Base-by-base conservation (phyloP, 2,329 filamentous ascomycete genomes). In the Lachnellula suecica region DNA sequence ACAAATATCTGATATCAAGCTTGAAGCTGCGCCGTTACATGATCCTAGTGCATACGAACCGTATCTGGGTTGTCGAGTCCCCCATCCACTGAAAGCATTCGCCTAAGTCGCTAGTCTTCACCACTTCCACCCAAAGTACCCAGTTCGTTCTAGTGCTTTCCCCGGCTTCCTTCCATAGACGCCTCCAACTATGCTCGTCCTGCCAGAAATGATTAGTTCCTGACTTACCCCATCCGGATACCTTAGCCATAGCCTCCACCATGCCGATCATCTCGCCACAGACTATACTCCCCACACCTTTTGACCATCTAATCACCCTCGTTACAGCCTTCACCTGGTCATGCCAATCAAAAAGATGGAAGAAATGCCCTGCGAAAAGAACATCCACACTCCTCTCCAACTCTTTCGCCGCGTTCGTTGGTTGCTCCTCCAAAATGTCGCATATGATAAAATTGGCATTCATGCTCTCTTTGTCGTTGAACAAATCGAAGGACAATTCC, bases 401-500 rank as follows among this genome's bases (percentile, higher is more conserved):
- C 44, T 68, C 51, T 11, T 61, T 64, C 29, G 72, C 50, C n/a
- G n/a, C n/a, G n/a, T n/a, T n/a, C 20, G 54, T 53, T 22, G 63
- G 48, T 19, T 65, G 46, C 1, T 55, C 22, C 25, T 65, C 65
- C 47, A 71, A 68, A 2, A 65, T 35, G 42, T 72, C 67, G 1
- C 63, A 66, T 17, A 54, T 51, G 34, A 70, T 63, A 54, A 72
- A 71, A 1, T 51, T 46, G 4, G 57, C 62, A 19, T 63, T 52
- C 37, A 72, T 31, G 1, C 25, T 63, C 0, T 67, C 63, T n/a
- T 59, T 60, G 51, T 73, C 71, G 2, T 54, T 56, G 56, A 72
- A 72, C 6, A 72, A 57, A 3, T 71, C 68, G 27, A 68, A 71
- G 7, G 69, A 66, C 1, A 70, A 44, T 7, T 70, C 63, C 27